Percentiles rank a stretch among this genome's conserved stretches.
Evolutionary conservation across 192 early-diverging fungal species (phyloP).

Genomic region (Coemansia sp.): DNA sequence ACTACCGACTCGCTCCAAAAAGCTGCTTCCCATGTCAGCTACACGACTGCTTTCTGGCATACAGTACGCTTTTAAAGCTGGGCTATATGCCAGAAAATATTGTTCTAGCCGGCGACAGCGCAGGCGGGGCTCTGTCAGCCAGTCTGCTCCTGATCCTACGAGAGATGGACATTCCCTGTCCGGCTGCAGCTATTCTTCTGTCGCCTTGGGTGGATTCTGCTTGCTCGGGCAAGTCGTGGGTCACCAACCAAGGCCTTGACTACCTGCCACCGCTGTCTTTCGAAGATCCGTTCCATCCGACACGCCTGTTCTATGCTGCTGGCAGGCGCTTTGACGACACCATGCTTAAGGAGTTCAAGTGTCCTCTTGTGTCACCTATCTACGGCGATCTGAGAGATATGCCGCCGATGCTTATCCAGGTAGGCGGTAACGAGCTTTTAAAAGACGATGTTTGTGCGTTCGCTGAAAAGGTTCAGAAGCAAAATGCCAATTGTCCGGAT

Average conservation of each 20-base stretch:
- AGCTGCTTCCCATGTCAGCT: constrained; percentile 60
- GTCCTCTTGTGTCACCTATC: constrained; percentile 44
- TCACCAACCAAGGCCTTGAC: constrained; percentile 21
- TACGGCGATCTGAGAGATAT: constrained; percentile 30
- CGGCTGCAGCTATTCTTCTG: constrained; percentile 18
- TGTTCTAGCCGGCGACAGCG: constrained; percentile 47
- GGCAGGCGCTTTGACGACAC: constrained; percentile 18
- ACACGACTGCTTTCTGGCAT: constrained; percentile 77
- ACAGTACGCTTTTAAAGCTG: constrained; percentile 60
- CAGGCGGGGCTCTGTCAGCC: constrained; percentile 39
- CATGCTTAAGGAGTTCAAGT: constrained; percentile 34
- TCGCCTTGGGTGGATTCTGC: constrained; percentile 53
- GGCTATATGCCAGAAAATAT: constrained; percentile 48
- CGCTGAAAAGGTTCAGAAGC: constrained; percentile 15
- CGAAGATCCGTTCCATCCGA: constrained; percentile 41
- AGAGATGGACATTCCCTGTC: constrained; percentile 22
- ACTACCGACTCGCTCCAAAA: constrained; percentile 44
- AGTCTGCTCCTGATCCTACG: constrained; percentile 27
- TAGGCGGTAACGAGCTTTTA: constrained; percentile 46
- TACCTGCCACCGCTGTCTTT: constrained; percentile 31
- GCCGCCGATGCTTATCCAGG: constrained; percentile 50
- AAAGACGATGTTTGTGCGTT: constrained; percentile 39
- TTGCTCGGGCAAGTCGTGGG: constrained; percentile 42
- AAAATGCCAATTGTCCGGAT: neutral
- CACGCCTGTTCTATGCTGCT: constrained; percentile 44